Evolutionary conservation across 306 rosid species (phyloP), one percentile per base, ranked within the genome.

Genomic region (Pyrus pyrifolia): DNA sequence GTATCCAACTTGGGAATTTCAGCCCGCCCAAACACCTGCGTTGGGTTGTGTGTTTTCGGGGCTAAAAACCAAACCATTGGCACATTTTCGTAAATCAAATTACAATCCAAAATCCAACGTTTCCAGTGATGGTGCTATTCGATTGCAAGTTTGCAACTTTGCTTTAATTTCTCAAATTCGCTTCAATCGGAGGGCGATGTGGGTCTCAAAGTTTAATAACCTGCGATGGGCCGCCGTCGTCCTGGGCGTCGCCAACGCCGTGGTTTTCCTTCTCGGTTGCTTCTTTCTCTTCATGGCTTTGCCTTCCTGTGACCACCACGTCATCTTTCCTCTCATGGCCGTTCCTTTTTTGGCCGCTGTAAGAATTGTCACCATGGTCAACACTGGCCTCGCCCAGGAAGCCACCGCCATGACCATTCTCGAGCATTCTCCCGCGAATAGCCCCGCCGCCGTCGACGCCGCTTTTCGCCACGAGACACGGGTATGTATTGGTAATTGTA

Each of bases 321-420:
- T 79, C 45, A 4, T 74, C 13, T 3, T 82, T 33, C 93, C 93
- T 0, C 72, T 88, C 67, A 8, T 76, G 13, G 74, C 55, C 2
- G 87, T 88, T 5, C 78, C 91, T 7, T 0, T 85, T 5, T 60
- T 40, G 30, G 81, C 98, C 11, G 64, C 76, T 30, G 11, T 91
- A 17, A 76, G 93, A 52, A 67, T 93, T 25, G 19, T 67, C 4
- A 78, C 78, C 67, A 88, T 90, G 90, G 65, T 88, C n/a, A 87
- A 52, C 25, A 87, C 87, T 42, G 97, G 87, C 3, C 8, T 86
- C 11, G 92, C 93, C 15, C 97, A 93, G 71, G 80, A 79, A 31
- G 85, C 89, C 62, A 87, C 91, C 23, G 98, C 97, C 67, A 76
- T 38, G 11, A 62, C 82, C 74, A 86, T 93, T 45, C 86, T 91